Base-by-base conservation (phyloP, 352 stramenopile species). In the Phytophthora aleatoria region DNA sequence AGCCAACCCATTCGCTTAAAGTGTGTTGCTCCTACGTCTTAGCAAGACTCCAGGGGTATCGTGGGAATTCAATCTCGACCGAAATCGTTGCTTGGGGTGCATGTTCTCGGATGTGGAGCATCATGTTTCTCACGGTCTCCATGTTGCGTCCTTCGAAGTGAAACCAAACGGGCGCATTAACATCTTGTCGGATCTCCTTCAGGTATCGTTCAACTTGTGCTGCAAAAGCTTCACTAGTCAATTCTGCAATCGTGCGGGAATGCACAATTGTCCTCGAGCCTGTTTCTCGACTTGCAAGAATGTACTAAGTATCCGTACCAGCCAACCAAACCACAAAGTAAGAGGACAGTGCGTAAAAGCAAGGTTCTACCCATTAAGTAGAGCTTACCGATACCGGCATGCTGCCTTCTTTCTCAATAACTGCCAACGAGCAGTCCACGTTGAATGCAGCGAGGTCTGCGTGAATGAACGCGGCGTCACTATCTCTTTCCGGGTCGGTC, bases 141-240 rank as follows among this genome's bases (percentile, higher is more conserved):
- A 93, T 79, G 66, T 91, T 90, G 3, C 83, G 81, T 16, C 83
- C 79, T 71, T 93, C 81, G 45, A 91, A 93, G 60, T 92, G 83
- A 38, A 89, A 61, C 83, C 81, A 91, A 16, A 74, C 48, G 1
- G 62, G 59, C 9, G 38, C 11, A 20, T 42, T 51, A 13, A 50
- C 26, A 63, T 43, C 28, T 6, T 66, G 31, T 16, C 39, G 16
- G 50, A 59, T 24, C 27, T 69, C 10, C 7, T 50, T 62, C 47
- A 75, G 13, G 50, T 74, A 50, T 28, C 31, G n/a, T 28, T 45
- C 33, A 11, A 82, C 44, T 55, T 77, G 69, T 30, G 33, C 39
- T 4, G 57, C 51, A 61, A 93, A 93, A 2, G 71, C 55, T 30
- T 74, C 61, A 31, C 62, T 64, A 1, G n/a, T 69, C 43, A 93